Evolutionary conservation across 2,329 filamentous ascomycete species (phyloP).

Genomic region (Trichoderma asperellum): DNA sequence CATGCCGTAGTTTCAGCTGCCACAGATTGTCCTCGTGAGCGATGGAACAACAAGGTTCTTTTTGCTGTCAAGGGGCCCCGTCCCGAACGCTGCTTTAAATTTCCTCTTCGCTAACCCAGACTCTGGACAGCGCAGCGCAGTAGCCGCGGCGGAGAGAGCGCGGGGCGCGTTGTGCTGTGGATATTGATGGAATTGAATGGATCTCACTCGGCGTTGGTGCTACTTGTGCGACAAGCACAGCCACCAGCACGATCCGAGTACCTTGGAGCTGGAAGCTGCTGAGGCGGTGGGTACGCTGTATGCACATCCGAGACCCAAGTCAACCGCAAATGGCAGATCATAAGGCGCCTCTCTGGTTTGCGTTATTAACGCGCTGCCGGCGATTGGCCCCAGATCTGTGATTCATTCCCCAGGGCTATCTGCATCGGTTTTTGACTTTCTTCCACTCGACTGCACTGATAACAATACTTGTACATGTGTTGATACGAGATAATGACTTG

Average conservation of each 20-base stretch:
- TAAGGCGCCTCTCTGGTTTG: not conserved
- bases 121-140: conserved; percentile 14
- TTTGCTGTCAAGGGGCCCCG: not conserved
- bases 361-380: conserved; percentile 22
- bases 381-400: conserved; percentile 16
- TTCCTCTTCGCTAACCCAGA: not conserved
- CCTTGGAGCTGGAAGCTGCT: not conserved
- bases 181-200: not conserved
- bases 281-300: not conserved
- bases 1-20: not conserved
- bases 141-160: conserved; percentile 28
- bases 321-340: conserved; percentile 1
- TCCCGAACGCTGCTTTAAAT: not conserved
- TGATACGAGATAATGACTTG: not conserved
- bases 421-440: not conserved
- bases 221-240: not conserved
- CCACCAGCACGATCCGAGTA: not conserved
- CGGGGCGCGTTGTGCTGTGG: conserved; percentile 27
- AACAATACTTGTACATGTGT: not conserved
- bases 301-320: not conserved
- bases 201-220: not conserved
- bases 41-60: not conserved
- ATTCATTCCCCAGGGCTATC: not conserved
- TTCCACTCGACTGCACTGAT: not conserved
- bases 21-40: not conserved